Conservation (phyloP, 2,329 filamentous ascomycete species). For the Cryphonectria nitschkei region DNA sequence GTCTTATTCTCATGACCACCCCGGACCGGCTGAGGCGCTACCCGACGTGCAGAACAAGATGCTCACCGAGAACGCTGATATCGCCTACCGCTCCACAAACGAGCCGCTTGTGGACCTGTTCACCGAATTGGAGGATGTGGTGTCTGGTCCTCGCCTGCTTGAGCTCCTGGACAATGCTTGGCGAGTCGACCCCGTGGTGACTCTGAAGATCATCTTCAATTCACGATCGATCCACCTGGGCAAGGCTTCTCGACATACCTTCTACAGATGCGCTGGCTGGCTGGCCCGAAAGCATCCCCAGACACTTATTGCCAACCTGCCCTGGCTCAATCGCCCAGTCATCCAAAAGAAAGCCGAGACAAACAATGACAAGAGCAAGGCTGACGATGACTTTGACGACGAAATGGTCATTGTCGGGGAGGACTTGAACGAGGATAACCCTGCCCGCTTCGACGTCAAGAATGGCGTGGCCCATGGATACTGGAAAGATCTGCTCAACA, state of each 20-base stretch:
- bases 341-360: conserved; percentile 57
- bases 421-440: conserved; percentile 42
- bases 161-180: conserved; percentile 53
- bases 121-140: conserved; percentile 50
- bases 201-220: conserved; percentile 64
- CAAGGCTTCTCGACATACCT: conserved; percentile 53
- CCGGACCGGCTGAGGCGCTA: neutral
- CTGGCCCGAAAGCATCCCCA: conserved; percentile 57
- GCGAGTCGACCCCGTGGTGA: conserved; percentile 50
- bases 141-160: conserved; percentile 42
- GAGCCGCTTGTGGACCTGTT: conserved; percentile 58
- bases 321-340: conserved; percentile 58
- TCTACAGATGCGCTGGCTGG: conserved; percentile 61
- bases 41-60: conserved; percentile 46
- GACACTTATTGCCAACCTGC: conserved; percentile 57
- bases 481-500: conserved; percentile 65
- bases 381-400: conserved; percentile 34
- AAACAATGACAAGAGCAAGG: conserved; percentile 36
- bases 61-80: conserved; percentile 55
- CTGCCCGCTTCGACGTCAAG: conserved; percentile 45
- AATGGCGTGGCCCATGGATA: conserved; percentile 61
- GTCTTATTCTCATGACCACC: conserved; percentile 27
- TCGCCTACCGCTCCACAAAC: conserved; percentile 51
- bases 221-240: conserved; percentile 64
- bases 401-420: conserved; percentile 41